A percentile compares a stretch with the other conserved stretches of the same genome.
These are phyloP conservation scores for Fusarium sp. DNA, from an alignment of 2,329 filamentous ascomycete genomes.

Conservation along the genomic window DNA sequence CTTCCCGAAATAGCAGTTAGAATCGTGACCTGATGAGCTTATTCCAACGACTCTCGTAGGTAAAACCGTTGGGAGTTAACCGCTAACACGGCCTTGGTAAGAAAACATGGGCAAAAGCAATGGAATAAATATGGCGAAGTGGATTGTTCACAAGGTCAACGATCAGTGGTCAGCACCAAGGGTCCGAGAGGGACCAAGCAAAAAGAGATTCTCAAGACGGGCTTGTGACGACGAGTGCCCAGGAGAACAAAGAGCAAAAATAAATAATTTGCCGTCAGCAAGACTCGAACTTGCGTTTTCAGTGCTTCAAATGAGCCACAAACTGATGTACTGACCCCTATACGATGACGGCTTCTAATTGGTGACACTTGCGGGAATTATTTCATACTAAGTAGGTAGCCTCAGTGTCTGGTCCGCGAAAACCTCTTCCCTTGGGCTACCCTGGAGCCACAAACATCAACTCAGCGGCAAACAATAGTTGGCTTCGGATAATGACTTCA, in stretches of 20 bases:
- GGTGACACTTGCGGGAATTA: neutral
- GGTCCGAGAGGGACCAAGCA: neutral
- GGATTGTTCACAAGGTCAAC: no score
- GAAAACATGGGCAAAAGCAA: neutral
- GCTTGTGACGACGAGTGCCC: neutral
- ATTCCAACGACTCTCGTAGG: neutral
- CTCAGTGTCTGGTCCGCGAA: no score
- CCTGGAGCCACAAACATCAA: neutral
- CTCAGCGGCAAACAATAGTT: neutral
- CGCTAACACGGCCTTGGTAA: no score
- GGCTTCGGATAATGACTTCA: neutral
- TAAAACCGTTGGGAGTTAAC: neutral
- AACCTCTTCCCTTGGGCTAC: neutral
- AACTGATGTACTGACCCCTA: constrained; percentile 43
- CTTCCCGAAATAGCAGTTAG: neutral
- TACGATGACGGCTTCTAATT: constrained; percentile 38
- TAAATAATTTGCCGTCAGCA: constrained; percentile 27
- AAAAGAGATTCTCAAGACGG: neutral
- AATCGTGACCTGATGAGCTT: neutral
- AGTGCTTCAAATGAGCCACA: constrained; percentile 34
- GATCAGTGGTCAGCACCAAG: neutral
- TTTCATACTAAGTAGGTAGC: neutral
- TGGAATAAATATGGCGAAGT: neutral
- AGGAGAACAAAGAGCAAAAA: neutral
- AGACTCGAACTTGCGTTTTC: constrained; percentile 42